phyloP scores from a whole-genome alignment of 208 protist genomes.

The Leishmania tarentolae region DNA sequence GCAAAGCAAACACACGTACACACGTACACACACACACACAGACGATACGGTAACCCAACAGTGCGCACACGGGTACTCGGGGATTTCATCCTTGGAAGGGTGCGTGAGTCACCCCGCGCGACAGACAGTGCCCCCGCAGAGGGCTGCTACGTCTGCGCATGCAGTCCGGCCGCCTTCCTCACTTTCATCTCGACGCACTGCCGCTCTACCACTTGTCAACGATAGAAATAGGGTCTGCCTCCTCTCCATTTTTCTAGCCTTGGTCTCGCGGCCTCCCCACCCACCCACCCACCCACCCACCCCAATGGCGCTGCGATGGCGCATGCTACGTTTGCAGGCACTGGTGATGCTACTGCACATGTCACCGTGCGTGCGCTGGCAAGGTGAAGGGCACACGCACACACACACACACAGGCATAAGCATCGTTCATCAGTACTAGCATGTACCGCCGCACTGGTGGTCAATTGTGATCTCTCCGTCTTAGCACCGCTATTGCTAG shows the following conservation, averaged over 20 bases:
- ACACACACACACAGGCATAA: not conserved
- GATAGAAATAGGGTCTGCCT: not conserved
- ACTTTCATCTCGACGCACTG: not conserved
- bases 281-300: no score
- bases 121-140: not conserved
- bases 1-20: no score
- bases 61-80: not conserved
- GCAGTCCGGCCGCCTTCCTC: not conserved
- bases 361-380: not conserved
- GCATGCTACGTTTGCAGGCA: not conserved
- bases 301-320: not conserved
- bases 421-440: not conserved
- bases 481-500: not conserved
- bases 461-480: not conserved
- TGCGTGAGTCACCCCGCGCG: not conserved
- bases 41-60: not conserved
- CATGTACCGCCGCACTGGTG: not conserved
- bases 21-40: not conserved
- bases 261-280: not conserved
- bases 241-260: no score
- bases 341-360: not conserved
- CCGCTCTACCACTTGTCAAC: not conserved
- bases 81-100: not conserved
- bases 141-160: not conserved
- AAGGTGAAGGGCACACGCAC: not conserved